Evolutionary conservation across 345 rosid species (phyloP).

Genomic region (Citrus medica): DNA sequence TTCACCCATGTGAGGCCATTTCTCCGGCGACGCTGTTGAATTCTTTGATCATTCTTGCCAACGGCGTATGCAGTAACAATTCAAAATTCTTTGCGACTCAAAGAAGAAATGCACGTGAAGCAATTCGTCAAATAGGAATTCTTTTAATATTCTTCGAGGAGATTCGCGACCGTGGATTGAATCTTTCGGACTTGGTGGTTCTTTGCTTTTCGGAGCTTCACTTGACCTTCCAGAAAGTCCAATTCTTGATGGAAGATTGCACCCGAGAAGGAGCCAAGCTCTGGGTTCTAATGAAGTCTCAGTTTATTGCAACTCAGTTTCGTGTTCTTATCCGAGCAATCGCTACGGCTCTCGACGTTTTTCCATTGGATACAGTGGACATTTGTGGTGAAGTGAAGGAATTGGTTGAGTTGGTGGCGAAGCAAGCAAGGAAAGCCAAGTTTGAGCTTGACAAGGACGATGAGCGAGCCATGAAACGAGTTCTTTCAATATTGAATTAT

Average conservation of each 20-base stretch:
- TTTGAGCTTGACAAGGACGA: constrained; percentile 45
- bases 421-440: constrained; percentile 49
- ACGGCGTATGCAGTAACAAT: constrained; percentile 37
- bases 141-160: constrained; percentile 61
- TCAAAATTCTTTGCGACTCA: constrained; percentile 49
- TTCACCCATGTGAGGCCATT: constrained; percentile 59
- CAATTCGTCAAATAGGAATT: constrained; percentile 48
- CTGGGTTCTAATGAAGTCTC: constrained; percentile 56
- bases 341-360: constrained; percentile 49
- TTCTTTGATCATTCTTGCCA: constrained; percentile 50
- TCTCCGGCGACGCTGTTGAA: constrained; percentile 49
- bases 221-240: constrained; percentile 57
- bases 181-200: constrained; percentile 26
- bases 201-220: constrained; percentile 71
- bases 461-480: constrained; percentile 37
- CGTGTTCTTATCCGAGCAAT: constrained; percentile 40
- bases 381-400: constrained; percentile 68
- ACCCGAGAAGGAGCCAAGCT: constrained; percentile 57
- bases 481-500: constrained; percentile 29
- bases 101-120: constrained; percentile 40
- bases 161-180: constrained; percentile 29
- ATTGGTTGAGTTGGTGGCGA: constrained; percentile 55
- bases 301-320: constrained; percentile 47
- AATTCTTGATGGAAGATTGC: constrained; percentile 71
- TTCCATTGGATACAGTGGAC: constrained; percentile 48